Conservation (phyloP, 805 yeast species). For the Ogataea polymorpha region DNA sequence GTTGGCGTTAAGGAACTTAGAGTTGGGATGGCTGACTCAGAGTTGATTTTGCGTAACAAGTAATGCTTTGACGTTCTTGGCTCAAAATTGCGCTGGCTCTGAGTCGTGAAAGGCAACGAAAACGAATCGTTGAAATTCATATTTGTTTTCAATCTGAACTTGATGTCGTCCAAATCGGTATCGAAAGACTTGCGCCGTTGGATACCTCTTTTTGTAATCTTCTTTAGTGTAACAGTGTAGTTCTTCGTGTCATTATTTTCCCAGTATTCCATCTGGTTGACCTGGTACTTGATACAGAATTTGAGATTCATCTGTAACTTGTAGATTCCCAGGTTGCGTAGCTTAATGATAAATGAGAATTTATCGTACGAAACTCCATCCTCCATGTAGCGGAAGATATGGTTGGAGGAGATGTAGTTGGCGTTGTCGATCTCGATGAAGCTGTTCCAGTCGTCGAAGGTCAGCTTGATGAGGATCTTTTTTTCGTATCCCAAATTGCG, state of each 20-base stretch:
- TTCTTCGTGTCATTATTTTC: conserved; percentile 39
- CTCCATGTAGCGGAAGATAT: conserved; percentile 39
- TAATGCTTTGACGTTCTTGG: conserved; percentile 27
- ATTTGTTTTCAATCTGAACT: conserved; percentile 30
- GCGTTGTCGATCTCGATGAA: conserved; percentile 31
- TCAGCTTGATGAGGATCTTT: conserved; percentile 42
- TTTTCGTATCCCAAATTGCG: conserved; percentile 39
- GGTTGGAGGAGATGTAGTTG: conserved; percentile 37
- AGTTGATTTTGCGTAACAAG: conserved; percentile 28
- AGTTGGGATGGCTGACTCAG: conserved; percentile 29
- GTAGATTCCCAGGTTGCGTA: conserved; percentile 29
- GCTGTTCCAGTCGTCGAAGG: conserved; percentile 46
- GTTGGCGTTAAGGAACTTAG: conserved; percentile 11
- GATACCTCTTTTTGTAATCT: conserved; percentile 12
- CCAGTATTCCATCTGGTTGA: conserved; percentile 34
- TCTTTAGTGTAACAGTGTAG: conserved; percentile 36
- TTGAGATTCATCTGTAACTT: conserved; percentile 31
- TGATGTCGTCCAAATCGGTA: conserved; percentile 29
- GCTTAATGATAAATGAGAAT: conserved; percentile 49
- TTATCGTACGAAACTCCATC: conserved; percentile 34
- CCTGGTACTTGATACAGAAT: conserved; percentile 40
- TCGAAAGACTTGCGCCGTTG: conserved; percentile 7
- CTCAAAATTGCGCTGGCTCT: conserved; percentile 11
- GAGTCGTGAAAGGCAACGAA: conserved; percentile 5
- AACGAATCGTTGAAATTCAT: conserved; percentile 30